phyloP scores from a whole-genome alignment of 169 alveolate species.

The Perkinsus chesapeaki region DNA sequence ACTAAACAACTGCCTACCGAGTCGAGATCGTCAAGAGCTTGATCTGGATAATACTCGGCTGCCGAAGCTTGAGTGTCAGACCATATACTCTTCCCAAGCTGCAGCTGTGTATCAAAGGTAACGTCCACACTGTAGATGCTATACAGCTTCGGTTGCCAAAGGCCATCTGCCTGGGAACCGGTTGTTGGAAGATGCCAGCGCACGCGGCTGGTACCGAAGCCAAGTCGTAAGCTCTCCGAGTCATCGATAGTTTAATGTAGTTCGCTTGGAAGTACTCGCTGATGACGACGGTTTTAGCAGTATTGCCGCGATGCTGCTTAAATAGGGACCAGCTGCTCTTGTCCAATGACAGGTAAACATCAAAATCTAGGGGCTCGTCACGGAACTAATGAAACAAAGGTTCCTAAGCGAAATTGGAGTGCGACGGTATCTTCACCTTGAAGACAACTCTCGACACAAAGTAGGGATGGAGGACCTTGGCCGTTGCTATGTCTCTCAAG shows the following conservation, averaged over 20 bases:
- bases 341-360: neutral
- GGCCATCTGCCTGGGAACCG: neutral
- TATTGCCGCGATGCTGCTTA: neutral
- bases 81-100: neutral
- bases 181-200: neutral
- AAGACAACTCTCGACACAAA: neutral
- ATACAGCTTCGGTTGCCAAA: neutral
- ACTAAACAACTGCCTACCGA: neutral
- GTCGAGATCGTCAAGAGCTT: neutral
- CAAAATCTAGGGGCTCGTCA: neutral
- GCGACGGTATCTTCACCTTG: neutral
- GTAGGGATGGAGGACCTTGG: neutral
- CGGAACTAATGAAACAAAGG: neutral
- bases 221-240: neutral
- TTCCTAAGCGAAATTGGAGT: no score
- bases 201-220: neutral
- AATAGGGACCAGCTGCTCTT: neutral
- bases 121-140: neutral
- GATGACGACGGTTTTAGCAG: neutral
- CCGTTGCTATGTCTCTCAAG: neutral
- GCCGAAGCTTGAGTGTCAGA: neutral
- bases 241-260: neutral
- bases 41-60: neutral
- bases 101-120: neutral
- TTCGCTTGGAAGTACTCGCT: neutral